Base-by-base conservation (phyloP, 805 yeast species). In the Zygosaccharomyces lentus region DNA sequence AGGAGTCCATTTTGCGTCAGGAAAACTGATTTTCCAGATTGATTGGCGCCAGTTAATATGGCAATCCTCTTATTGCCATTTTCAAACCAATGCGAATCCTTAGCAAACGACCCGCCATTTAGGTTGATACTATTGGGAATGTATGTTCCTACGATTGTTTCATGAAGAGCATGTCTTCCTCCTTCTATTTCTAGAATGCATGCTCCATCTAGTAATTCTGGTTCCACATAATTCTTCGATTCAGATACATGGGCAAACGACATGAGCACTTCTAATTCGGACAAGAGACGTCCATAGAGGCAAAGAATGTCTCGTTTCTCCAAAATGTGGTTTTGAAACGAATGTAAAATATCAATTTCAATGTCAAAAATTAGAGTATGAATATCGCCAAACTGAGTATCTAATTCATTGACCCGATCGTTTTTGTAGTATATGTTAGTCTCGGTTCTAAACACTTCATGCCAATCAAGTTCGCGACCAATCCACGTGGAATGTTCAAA, bases 21-120 rank as follows among this genome's bases (percentile, higher is more conserved):
- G 46, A 69, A 71, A 0, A 78, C 77, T 1, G 81, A 73, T 50
- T 79, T 79, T 0, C 83, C 82, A 2, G 78, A 72, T 25, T 67
- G 68, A 51, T 74, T 74, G 0, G 78, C 70, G 25, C 83, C 82
- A 16, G 81, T 71, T 23, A 78, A 47, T 32, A 79, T 41, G 47
- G 70, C 42, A 46, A 66, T 37, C 55, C 62, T 43, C 41, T 63
- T 61, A 52, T 62, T 25, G 47, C 37, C 42, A 12, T 51, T 24
- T 30, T 50, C 44, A 1, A 23, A 17, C 61, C 52, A 57, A 37
- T 10, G 9, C 4, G 24, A 9, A 1, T 5, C 47, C 21, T 1
- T 15, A 23, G 10, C 26, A 7, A 54, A 41, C 2, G 21, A 31
- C 0, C 67, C 63, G 2, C 65, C 66, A 4, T 48, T 25, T 3